Percentiles rank a stretch among this genome's conserved stretches.
Conservation (phyloP, 352 stramenopile genomes). For the Pythium scleroteichum region DNA sequence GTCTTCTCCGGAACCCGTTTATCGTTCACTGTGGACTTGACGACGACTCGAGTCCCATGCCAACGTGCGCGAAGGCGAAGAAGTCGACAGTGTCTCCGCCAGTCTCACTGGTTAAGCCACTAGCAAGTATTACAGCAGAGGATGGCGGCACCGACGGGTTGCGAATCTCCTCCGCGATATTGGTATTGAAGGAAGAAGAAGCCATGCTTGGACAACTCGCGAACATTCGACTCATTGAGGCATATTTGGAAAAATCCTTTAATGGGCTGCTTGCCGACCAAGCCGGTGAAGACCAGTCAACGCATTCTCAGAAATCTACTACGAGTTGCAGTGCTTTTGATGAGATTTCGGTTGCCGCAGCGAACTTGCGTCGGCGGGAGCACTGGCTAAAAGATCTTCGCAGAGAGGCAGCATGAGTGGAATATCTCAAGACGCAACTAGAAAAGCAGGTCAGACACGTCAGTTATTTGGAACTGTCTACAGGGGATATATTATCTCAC, state of each 20-base stretch:
- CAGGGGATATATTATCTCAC: neutral
- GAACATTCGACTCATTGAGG: neutral
- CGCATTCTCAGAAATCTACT: neutral
- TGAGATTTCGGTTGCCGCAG: neutral
- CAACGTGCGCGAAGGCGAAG: neutral
- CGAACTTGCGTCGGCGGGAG: neutral
- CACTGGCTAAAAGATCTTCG: slow-evolving; percentile 2
- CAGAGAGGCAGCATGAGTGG: neutral
- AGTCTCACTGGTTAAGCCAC: slow-evolving; percentile 37
- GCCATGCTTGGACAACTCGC: slow-evolving; percentile 37
- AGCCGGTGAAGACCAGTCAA: neutral
- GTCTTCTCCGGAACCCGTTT: slow-evolving; percentile 56
- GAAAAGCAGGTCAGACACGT: slow-evolving; percentile 14
- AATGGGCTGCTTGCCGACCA: neutral
- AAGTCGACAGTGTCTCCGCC: slow-evolving; percentile 16
- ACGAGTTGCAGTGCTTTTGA: slow-evolving; percentile 5
- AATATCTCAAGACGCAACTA: slow-evolving; percentile 2
- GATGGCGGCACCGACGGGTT: slow-evolving; percentile 48
- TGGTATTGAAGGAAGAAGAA: slow-evolving; percentile 50
- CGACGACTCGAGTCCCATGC: neutral
- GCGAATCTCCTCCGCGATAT: slow-evolving; percentile 34
- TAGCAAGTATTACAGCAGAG: slow-evolving; percentile 47
- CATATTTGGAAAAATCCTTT: slow-evolving; percentile 6
- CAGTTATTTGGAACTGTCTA: neutral
- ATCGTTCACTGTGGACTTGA: slow-evolving; percentile 42